phyloP scores from a whole-genome alignment of 1,284 basidiomycete genomes.

The Xerocomus nothofagi region DNA sequence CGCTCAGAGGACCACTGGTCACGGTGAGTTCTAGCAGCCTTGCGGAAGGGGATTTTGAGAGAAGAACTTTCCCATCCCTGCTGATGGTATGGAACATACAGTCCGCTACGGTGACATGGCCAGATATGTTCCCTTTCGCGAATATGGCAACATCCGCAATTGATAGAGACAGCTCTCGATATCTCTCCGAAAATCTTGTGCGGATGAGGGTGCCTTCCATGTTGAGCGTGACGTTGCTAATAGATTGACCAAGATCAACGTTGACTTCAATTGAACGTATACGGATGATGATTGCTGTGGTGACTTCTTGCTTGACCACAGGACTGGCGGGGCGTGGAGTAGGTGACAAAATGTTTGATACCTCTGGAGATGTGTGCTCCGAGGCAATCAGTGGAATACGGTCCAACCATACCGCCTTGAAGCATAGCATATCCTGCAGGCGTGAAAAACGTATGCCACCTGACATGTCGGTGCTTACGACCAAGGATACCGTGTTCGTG shows the following conservation, averaged over 20 bases:
- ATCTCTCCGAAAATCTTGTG: constrained; percentile 56
- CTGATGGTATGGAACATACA: constrained; percentile 78
- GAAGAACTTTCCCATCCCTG: constrained; percentile 43
- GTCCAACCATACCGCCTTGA: constrained; percentile 90
- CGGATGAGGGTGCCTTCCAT: constrained; percentile 61
- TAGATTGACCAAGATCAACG: constrained; percentile 77
- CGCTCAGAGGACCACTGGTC: constrained; percentile 70
- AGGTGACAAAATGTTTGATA: constrained; percentile 19
- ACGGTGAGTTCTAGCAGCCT: constrained; percentile 74
- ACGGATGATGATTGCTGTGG: constrained; percentile 63
- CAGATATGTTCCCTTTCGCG: constrained; percentile 77
- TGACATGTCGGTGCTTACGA: constrained; percentile 74
- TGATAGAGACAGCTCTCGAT: constrained; percentile 64
- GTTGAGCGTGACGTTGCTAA: constrained; percentile 62
- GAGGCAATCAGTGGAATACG: constrained; percentile 71
- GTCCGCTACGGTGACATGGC: constrained; percentile 64
- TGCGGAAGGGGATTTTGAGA: constrained; percentile 35
- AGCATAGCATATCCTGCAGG: constrained; percentile 82
- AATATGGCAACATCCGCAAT: constrained; percentile 62
- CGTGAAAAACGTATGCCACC: constrained; percentile 77
- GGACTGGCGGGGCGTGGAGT: constrained; percentile 13
- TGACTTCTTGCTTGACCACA: constrained; percentile 47
- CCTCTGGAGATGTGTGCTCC: constrained; percentile 35
- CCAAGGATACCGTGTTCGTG: constrained; percentile 66
- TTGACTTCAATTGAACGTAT: constrained; percentile 72